Percentiles rank a stretch among this genome's conserved stretches.
These are phyloP conservation scores for button mushroom (Agaricus bisporus) DNA, from an alignment of 768 basidiomycete species.

Conservation along the genomic window DNA sequence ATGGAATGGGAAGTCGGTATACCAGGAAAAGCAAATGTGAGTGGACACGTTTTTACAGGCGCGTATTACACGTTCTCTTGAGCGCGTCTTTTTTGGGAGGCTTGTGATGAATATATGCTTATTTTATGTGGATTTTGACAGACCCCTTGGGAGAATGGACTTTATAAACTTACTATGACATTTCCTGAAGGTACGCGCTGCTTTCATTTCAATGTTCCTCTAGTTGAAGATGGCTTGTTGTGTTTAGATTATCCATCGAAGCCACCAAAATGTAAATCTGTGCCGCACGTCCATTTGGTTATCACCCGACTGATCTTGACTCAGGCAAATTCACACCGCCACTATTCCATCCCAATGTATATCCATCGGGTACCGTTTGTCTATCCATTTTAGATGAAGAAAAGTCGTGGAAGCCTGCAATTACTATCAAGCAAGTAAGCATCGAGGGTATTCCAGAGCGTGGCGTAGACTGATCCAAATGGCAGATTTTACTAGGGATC, in stretches of 20 bases:
- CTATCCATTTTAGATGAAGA: constrained; percentile 97
- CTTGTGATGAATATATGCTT: constrained; percentile 9
- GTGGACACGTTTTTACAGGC: constrained; percentile 24
- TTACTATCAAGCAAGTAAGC: constrained; percentile 93
- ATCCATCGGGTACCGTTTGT: constrained; percentile 97
- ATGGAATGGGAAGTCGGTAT: constrained; percentile 99
- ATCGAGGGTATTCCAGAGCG: not conserved
- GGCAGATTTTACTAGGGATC: constrained; percentile 88
- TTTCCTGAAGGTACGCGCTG: constrained; percentile 88
- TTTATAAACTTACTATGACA: constrained; percentile 88
- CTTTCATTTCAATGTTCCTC: not conserved
- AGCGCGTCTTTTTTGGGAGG: not conserved
- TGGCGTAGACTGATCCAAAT: constrained; percentile 3
- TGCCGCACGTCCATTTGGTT: not conserved
- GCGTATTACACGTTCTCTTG: constrained; percentile 13
- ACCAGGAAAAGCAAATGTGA: constrained; percentile 83
- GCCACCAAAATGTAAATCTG: constrained; percentile 79
- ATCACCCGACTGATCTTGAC: not conserved
- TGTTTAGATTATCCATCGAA: constrained; percentile 86
- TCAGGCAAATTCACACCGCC: constrained; percentile 95
- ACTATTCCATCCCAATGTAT: constrained; percentile 97
- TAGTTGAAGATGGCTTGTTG: not conserved
- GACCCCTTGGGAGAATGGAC: constrained; percentile 97
- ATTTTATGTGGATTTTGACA: constrained; percentile 24
- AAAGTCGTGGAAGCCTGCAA: constrained; percentile 98